Evolutionary conservation across 768 basidiomycete genomes (phyloP).

Genomic region (Serendipita sp.): DNA sequence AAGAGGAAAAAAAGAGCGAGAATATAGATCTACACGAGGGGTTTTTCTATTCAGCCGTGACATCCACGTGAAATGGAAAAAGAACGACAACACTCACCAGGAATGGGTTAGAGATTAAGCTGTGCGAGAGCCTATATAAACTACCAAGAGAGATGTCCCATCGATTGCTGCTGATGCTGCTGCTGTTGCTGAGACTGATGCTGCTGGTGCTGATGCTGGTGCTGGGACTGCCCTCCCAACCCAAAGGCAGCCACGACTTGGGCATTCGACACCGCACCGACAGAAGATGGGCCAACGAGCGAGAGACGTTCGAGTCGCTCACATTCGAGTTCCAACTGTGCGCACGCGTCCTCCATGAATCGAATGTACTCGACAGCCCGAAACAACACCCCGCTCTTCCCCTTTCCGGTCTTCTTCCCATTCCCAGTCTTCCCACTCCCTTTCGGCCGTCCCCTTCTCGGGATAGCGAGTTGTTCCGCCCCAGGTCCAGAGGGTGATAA

Average conservation of each 20-base stretch:
- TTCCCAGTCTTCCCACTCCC: constrained; percentile 37
- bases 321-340: constrained; percentile 55
- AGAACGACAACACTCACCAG: no score
- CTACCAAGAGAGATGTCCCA: no score
- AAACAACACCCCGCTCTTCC: constrained; percentile 80
- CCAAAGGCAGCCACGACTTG: neutral
- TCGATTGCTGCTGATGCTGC: no score
- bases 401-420: constrained; percentile 51
- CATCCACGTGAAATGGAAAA: no score
- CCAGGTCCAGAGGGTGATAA: constrained; percentile 65
- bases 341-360: constrained; percentile 74
- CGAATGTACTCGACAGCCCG: constrained; percentile 71
- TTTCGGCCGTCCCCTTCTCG: constrained; percentile 64
- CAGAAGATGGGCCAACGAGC: neutral
- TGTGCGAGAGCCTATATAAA: no score
- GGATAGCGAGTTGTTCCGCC: constrained; percentile 25
- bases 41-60: no score
- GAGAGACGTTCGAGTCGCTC: constrained; percentile 31
- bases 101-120: no score
- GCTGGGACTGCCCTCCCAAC: no score
- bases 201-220: no score
- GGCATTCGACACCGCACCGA: neutral
- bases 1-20: no score
- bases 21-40: no score
- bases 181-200: no score